Conservation (phyloP, 2,329 filamentous ascomycete genomes). For the Lojkania enalia region DNA sequence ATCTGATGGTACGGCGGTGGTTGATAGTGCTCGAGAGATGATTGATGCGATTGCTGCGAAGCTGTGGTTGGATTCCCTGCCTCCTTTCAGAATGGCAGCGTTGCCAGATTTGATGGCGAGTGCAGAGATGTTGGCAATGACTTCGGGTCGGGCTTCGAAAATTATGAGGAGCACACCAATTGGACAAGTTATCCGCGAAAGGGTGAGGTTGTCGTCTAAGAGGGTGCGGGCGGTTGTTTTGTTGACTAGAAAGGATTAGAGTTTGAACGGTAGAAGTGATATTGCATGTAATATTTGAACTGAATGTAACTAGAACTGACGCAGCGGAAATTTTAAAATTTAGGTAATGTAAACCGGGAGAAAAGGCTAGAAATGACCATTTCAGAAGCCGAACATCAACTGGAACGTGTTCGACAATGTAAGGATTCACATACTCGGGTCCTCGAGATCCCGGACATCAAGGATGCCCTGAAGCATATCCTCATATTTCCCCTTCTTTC, state of each 20-base stretch:
- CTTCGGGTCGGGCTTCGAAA: constrained; percentile 95
- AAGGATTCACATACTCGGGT: constrained; percentile 70
- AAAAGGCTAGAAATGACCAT: no score
- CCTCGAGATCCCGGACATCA: constrained; percentile 80
- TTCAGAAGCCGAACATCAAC: no score
- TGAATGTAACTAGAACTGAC: no score
- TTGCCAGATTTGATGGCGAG: constrained; percentile 97
- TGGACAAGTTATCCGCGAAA: constrained; percentile 89
- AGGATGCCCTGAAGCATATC: constrained; percentile 96
- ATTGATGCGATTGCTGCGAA: constrained; percentile 87
- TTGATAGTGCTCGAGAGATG: constrained; percentile 75
- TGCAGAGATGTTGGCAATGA: constrained; percentile 96
- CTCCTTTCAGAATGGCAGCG: constrained; percentile 93
- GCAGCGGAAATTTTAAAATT: no score
- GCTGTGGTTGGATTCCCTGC: constrained; percentile 94
- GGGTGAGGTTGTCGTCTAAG: constrained; percentile 80
- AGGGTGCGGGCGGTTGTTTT: constrained; percentile 80
- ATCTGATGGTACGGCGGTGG: constrained; percentile 76
- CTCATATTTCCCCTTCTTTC: constrained; percentile 87
- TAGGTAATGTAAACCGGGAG: no score
- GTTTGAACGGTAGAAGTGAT: no score
- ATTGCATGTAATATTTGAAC: no score
- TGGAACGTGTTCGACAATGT: no score
- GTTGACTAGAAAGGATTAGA: constrained; percentile 64
- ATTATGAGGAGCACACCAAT: constrained; percentile 98